Evolutionary conservation across 164 flowering plant species (phyloP).

Genomic region (Akebia trifoliata): DNA sequence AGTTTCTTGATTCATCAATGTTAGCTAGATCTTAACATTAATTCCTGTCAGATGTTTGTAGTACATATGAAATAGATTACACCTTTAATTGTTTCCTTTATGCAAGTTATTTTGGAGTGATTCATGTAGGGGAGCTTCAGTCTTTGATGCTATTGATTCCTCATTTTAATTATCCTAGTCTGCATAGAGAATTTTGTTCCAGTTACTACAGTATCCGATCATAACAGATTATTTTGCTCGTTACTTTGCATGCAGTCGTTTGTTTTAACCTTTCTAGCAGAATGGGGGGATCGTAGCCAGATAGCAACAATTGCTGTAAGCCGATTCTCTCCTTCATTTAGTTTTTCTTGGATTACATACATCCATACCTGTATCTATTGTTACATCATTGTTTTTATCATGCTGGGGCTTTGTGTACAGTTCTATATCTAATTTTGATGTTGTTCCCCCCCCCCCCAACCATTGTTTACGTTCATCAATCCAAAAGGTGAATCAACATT

Average conservation of each 20-base stretch:
- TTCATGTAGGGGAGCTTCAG: no score
- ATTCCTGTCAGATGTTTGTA: neutral
- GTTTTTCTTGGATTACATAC: neutral
- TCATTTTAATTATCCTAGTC: no score
- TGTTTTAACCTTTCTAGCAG: constrained; percentile 87
- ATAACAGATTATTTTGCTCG: neutral
- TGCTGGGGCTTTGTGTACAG: neutral
- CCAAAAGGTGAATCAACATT: no score
- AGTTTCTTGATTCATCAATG: neutral
- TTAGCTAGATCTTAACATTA: no score
- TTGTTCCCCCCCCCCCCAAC: no score
- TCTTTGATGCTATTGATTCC: no score
- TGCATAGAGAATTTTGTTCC: neutral
- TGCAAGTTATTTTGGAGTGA: neutral
- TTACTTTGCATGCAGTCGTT: constrained; percentile 62
- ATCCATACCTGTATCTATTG: neutral
- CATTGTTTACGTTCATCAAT: no score
- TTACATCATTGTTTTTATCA: no score
- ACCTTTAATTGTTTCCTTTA: no score
- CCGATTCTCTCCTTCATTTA: neutral
- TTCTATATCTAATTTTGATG: neutral
- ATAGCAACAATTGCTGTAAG: constrained; percentile 99
- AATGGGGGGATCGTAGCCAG: constrained; percentile 99
- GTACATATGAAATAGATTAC: no score
- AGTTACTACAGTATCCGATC: neutral